Conservation (phyloP, 1,284 basidiomycete species). For the Garcileccinum viscosum region DNA sequence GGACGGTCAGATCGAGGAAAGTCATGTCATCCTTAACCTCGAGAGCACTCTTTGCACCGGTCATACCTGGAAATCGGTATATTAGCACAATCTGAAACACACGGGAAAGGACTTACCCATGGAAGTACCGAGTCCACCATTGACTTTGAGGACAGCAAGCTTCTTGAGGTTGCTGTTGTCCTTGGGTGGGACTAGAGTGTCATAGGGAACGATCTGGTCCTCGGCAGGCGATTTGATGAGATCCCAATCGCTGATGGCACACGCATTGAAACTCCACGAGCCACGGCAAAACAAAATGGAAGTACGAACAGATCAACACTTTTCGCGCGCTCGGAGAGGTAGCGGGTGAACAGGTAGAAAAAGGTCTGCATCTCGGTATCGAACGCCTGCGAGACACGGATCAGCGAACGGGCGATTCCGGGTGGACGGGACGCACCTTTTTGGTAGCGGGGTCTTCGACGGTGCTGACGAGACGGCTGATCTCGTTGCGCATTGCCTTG, state of each 20-base stretch:
- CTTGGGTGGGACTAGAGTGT: slow-evolving; percentile 66
- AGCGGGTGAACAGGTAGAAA: slow-evolving; percentile 99
- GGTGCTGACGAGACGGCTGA: slow-evolving; percentile 89
- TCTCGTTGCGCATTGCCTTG: slow-evolving; percentile 99
- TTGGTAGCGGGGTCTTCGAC: slow-evolving; percentile 81
- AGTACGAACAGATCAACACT: slow-evolving; percentile 87
- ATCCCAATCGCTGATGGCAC: slow-evolving; percentile 85
- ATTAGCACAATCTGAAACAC: slow-evolving; percentile 17
- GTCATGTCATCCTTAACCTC: slow-evolving; percentile 99
- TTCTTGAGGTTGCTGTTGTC: slow-evolving; percentile 84
- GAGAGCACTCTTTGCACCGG: slow-evolving; percentile 89
- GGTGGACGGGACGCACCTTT: slow-evolving; percentile 64
- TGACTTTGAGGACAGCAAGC: slow-evolving; percentile 98
- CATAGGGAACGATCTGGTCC: slow-evolving; percentile 93
- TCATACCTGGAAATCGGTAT: slow-evolving; percentile 70
- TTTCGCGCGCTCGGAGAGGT: slow-evolving; percentile 94
- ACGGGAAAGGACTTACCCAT: slow-evolving; percentile 70
- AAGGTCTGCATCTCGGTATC: slow-evolving; percentile 99
- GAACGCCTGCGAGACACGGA: slow-evolving; percentile 73
- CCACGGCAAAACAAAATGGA: slow-evolving; percentile 20
- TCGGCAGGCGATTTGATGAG: slow-evolving; percentile 93
- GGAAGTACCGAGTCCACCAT: slow-evolving; percentile 98
- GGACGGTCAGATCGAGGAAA: slow-evolving; percentile 96
- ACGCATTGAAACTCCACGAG: slow-evolving; percentile 17
- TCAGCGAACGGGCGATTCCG: slow-evolving; percentile 16